These are phyloP conservation scores for Aspergillus sp. DNA, from an alignment of 2,329 filamentous ascomycete species.

Conservation along the genomic window DNA sequence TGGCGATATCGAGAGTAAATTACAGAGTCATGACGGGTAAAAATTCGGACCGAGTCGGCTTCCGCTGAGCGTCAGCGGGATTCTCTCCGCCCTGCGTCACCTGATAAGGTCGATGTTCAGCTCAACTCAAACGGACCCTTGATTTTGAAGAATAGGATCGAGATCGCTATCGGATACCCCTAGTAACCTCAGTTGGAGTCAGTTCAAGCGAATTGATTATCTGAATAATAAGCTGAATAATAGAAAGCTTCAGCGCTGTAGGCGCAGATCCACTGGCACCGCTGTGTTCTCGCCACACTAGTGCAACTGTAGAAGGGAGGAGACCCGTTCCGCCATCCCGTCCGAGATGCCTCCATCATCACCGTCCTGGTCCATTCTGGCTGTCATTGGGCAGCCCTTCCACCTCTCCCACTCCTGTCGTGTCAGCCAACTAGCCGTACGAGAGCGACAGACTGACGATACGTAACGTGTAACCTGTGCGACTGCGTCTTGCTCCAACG, in stretches of 20 bases:
- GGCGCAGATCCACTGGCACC: neutral
- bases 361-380: neutral
- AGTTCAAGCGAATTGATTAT: too few relatives aligned
- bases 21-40: constrained; percentile 13
- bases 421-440: neutral
- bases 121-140: neutral
- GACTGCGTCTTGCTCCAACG: neutral
- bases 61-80: constrained; percentile 29
- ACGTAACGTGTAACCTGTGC: neutral
- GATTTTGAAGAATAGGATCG: neutral
- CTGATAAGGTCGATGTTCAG: neutral
- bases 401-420: neutral
- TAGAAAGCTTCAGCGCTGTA: too few relatives aligned
- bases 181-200: neutral
- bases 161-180: neutral
- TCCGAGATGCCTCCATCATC: neutral
- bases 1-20: neutral
- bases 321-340: constrained; percentile 17
- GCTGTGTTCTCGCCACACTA: constrained; percentile 2
- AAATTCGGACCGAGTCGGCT: constrained; percentile 6
- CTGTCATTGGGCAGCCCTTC: neutral
- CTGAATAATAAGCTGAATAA: too few relatives aligned
- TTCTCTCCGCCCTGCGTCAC: constrained; percentile 14
- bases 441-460: neutral
- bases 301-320: neutral